A percentile compares a stretch with the other conserved stretches of the same genome.
Conservation (phyloP, 1,284 basidiomycete species). For the Volvariella surrecta region DNA sequence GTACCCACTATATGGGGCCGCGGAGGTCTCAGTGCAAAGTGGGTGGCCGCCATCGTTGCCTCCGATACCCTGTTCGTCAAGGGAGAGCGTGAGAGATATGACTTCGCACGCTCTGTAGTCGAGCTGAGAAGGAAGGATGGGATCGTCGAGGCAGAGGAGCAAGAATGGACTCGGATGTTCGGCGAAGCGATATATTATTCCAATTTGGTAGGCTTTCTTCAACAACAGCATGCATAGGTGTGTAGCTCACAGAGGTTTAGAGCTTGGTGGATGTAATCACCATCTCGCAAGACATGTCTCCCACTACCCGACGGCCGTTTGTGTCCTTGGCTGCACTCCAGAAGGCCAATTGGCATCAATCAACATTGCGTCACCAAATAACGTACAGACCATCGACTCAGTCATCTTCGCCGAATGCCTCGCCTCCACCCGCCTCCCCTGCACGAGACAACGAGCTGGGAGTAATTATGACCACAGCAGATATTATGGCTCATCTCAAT, state of each 20-base stretch:
- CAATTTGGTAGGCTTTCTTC: conserved; percentile 61
- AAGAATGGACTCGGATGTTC: conserved; percentile 68
- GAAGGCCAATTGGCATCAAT: conserved; percentile 71
- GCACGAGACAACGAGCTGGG: conserved; percentile 54
- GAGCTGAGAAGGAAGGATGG: conserved; percentile 54
- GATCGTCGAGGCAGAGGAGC: conserved; percentile 48
- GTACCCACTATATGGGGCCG: conserved; percentile 56
- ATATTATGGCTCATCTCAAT: conserved; percentile 26
- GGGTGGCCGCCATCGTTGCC: conserved; percentile 69
- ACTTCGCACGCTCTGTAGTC: conserved; percentile 67
- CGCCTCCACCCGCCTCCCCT: conserved; percentile 30
- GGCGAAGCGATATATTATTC: conserved; percentile 77
- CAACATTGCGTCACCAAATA: conserved; percentile 51
- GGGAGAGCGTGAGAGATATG: conserved; percentile 76
- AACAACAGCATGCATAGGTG: conserved; percentile 1
- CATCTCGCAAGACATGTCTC: conserved; percentile 68
- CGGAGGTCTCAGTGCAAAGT: conserved; percentile 63
- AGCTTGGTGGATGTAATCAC: conserved; percentile 35
- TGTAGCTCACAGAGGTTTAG: conserved; percentile 8
- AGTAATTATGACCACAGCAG: conserved; percentile 38
- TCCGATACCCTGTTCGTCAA: conserved; percentile 78
- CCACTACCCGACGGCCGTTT: conserved; percentile 59
- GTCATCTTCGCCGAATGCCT: conserved; percentile 18
- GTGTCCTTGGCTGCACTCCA: conserved; percentile 64
- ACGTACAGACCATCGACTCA: conserved; percentile 28